Base-by-base conservation (phyloP, 768 basidiomycete genomes). In the Phaeolepiota aurea region DNA sequence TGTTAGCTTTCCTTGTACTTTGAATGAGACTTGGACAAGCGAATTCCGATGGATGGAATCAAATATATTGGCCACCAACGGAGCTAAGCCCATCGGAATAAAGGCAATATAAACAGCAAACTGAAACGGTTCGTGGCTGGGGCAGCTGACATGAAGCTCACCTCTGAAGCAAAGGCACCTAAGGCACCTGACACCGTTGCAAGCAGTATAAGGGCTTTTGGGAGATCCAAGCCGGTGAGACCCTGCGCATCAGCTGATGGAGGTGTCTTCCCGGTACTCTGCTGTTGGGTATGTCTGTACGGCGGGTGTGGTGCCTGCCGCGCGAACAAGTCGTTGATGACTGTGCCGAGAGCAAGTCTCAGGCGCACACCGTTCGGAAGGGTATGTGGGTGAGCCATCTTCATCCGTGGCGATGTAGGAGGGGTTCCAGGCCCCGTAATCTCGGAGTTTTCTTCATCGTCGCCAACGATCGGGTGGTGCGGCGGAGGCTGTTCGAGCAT, bases 401-500 rank as follows among this genome's bases (percentile, higher is more conserved):
- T 44, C 50, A 65, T 48, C 53, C 56, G 69, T 5, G 77, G 76
- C 3, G 73, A 75, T 2, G 67, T 70, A 5, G 75, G 74, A 28
- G 74, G 72, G 2, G 74, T 69, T 28, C 25, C 25, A 28, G 7
- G 7, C 7, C 7, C 7, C 7, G 25, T 28, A n/a, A n/a, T n/a
- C n/a, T n/a, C n/a, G n/a, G n/a, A n/a, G n/a, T n/a, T n/a, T 7
- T 28, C 25, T 7, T 28, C 25, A 44, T 76, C 79, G 19, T 77
- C 77, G 22, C 72, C 75, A 31, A 73, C 68, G 23, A 71, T 59
- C 3, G 76, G 74, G 30, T 76, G 76, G 10, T 77, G 59, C 0
- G 76, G 72, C 1, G 87, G 87, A 0, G 83, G 82, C 47, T 88
- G 85, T 41, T 79, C 77, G 11, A 90, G 74, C 85, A 90, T 88